Evolutionary conservation across 208 protist genomes (phyloP).

Genomic region (Balamuthia mandrillaris): DNA sequence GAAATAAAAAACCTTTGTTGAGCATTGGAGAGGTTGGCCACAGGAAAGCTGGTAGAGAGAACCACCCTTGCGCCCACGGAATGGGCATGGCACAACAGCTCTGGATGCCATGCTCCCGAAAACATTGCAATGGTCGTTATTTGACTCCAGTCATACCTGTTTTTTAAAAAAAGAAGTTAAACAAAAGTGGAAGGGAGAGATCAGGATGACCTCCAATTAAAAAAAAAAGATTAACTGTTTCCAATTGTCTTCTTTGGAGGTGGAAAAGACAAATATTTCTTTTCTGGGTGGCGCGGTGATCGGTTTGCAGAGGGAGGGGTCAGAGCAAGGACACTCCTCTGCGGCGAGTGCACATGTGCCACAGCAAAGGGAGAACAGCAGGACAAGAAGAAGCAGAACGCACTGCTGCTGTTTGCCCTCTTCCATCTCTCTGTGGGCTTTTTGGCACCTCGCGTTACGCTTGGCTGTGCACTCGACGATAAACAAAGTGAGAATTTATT

Average conservation of each 20-base stretch:
- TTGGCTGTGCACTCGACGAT: too few species aligned
- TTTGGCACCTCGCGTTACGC: too few species aligned
- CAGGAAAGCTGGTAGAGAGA: not conserved
- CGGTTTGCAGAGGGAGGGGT: not conserved
- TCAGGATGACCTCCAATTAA: not conserved
- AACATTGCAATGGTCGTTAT: constrained; percentile 30
- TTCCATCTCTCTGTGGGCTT: too few species aligned
- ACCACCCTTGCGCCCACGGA: not conserved
- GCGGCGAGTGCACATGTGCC: not conserved
- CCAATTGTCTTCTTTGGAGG: not conserved
- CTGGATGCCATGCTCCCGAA: not conserved
- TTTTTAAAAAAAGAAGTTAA: not conserved
- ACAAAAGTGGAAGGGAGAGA: not conserved
- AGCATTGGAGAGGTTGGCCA: constrained; percentile 24
- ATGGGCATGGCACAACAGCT: constrained; percentile 33
- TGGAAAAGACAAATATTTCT: constrained; percentile 12
- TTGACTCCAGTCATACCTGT: constrained; percentile 18
- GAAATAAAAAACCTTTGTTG: not conserved
- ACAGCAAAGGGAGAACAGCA: too few species aligned
- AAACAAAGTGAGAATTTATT: too few species aligned
- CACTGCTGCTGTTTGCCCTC: too few species aligned
- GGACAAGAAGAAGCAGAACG: too few species aligned
- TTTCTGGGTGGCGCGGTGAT: not conserved
- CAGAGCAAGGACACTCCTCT: not conserved
- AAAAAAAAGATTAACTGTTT: not conserved